A percentile compares a stretch with the other conserved stretches of the same genome.
Conservation (phyloP, 768 basidiomycete genomes). For the Coprinellus micaceus region DNA sequence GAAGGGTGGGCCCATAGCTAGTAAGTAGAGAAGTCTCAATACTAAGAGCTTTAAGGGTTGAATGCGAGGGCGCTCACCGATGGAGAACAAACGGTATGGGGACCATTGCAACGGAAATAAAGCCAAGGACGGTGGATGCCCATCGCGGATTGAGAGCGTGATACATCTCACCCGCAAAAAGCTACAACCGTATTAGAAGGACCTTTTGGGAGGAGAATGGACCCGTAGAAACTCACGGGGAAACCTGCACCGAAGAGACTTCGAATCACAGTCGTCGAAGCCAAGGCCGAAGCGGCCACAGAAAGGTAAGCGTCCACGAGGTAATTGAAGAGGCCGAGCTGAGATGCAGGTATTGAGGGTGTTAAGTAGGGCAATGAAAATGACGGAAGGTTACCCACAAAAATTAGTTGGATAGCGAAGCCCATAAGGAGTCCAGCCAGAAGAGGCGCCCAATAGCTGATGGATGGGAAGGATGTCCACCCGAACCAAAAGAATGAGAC, state of each 20-base stretch:
- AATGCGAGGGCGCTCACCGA: slow-evolving; percentile 23
- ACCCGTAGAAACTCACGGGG: slow-evolving; percentile 41
- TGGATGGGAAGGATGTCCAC: slow-evolving; percentile 55
- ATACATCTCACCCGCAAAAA: slow-evolving; percentile 59
- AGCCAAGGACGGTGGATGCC: slow-evolving; percentile 58
- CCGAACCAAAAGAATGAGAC: slow-evolving; percentile 64
- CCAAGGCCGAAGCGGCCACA: slow-evolving; percentile 54
- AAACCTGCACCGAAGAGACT: slow-evolving; percentile 53
- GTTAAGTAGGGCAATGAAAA: not conserved
- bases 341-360: not conserved
- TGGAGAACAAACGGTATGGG: slow-evolving; percentile 49
- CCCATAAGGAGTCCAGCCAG: slow-evolving; percentile 47
- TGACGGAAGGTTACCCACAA: slow-evolving; percentile 36
- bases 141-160: slow-evolving; percentile 44
- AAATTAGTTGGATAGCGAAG: slow-evolving; percentile 52
- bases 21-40: too few species aligned
- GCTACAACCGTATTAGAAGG: slow-evolving; percentile 23
- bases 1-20: slow-evolving; percentile 42
- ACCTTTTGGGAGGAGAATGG: slow-evolving; percentile 4
- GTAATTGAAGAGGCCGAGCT: slow-evolving; percentile 58
- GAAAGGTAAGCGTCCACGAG: slow-evolving; percentile 57
- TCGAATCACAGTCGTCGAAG: slow-evolving; percentile 49
- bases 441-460: slow-evolving; percentile 53
- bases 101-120: slow-evolving; percentile 46
- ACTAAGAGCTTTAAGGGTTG: not conserved